Evolutionary conservation across 805 yeast species (phyloP).

Genomic region (Wickerhamomyces bisporus): DNA sequence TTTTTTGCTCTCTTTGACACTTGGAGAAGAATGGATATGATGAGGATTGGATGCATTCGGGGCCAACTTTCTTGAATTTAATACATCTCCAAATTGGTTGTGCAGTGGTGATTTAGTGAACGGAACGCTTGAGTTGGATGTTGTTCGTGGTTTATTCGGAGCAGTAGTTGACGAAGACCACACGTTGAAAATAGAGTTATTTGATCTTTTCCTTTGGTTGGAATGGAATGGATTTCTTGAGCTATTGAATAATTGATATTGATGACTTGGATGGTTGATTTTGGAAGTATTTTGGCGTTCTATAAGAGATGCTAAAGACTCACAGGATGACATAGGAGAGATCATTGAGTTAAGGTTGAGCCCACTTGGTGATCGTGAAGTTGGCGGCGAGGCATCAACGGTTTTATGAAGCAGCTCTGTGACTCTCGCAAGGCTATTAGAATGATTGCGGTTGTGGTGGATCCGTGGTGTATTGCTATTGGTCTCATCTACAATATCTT

Average conservation of each 20-base stretch:
- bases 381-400: conserved; percentile 14
- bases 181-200: conserved; percentile 15
- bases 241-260: conserved; percentile 26
- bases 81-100: background rate
- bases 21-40: conserved; percentile 24
- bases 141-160: background rate
- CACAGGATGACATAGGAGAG: conserved; percentile 29
- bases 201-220: conserved; percentile 8
- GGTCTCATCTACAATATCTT: too few species aligned
- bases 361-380: conserved; percentile 3
- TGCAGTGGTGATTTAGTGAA: conserved; percentile 2
- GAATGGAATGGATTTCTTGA: background rate
- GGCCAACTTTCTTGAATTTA: conserved; percentile 15
- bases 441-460: background rate
- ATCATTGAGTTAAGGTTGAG: background rate
- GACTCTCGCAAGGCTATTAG: conserved; percentile 14
- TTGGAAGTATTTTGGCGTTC: conserved; percentile 37
- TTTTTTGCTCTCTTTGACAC: conserved; percentile 77
- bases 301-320: conserved; percentile 31
- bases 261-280: conserved; percentile 38
- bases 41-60: conserved; percentile 22
- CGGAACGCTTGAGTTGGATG: background rate
- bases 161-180: background rate
- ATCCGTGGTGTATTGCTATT: too few species aligned
- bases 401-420: conserved; percentile 15